A percentile compares a stretch with the other conserved stretches of the same genome.
Evolutionary conservation across 805 yeast genomes (phyloP).

Genomic region (Yarrowia sp.): DNA sequence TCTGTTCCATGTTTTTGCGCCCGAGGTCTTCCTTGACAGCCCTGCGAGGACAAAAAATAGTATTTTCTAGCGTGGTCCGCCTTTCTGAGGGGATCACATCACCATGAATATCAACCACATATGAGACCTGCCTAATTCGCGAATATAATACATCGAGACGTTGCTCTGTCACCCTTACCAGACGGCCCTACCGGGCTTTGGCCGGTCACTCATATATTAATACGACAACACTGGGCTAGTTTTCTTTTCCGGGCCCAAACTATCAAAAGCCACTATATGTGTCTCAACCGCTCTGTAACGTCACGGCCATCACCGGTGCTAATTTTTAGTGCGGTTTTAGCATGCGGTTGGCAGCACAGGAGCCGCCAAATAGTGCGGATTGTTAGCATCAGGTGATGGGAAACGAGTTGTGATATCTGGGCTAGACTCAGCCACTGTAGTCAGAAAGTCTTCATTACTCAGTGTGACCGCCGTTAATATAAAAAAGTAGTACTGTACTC

Average conservation of each 20-base stretch:
- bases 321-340: constrained; percentile 11
- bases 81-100: too few species aligned
- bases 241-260: neutral
- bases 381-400: constrained; percentile 2
- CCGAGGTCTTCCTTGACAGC: too few species aligned
- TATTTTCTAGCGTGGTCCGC: too few species aligned
- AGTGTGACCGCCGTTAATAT: neutral
- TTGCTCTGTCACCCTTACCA: neutral
- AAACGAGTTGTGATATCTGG: constrained; percentile 1
- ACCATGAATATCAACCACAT: too few species aligned
- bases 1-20: too few species aligned
- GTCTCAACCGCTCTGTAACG: constrained; percentile 3
- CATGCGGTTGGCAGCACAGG: constrained; percentile 6
- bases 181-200: neutral
- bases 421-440: neutral
- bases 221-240: constrained; percentile 25
- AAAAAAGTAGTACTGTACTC: too few species aligned
- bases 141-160: too few species aligned
- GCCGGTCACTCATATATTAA: neutral
- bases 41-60: too few species aligned
- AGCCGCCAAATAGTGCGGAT: neutral
- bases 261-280: constrained; percentile 4
- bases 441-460: neutral
- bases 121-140: too few species aligned
- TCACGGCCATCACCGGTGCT: constrained; percentile 25